Conservation (phyloP, 192 early-diverging fungal species). For the Linnemannia zychae region DNA sequence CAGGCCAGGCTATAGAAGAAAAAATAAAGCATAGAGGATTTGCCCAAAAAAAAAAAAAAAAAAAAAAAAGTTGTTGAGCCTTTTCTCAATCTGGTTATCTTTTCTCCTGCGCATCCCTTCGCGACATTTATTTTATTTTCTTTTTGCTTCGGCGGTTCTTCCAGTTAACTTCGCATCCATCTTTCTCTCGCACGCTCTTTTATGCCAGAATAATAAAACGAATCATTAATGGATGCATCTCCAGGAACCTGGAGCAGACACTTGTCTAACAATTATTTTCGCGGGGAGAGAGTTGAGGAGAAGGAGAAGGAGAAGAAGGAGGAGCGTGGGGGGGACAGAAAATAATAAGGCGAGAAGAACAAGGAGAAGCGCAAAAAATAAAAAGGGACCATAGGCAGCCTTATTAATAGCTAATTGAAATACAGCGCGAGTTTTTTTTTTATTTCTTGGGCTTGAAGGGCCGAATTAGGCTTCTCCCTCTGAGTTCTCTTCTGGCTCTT, state of each 20-base stretch:
- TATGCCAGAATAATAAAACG: not conserved
- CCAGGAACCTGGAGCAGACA: not conserved
- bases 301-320: not conserved
- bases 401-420: not conserved
- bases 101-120: not conserved
- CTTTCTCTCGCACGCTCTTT: not conserved
- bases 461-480: not conserved
- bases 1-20: not conserved
- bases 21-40: not conserved
- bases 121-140: not conserved
- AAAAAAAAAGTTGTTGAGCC: not conserved
- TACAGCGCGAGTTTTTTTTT: not conserved
- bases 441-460: too few relatives aligned
- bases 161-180: not conserved
- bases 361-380: not conserved
- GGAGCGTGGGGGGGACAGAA: not conserved
- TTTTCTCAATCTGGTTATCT: not conserved
- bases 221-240: too few relatives aligned
- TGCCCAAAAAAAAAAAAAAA: not conserved
- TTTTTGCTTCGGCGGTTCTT: not conserved
- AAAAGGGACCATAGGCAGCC: not conserved
- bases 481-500: not conserved
- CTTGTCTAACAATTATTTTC: not conserved
- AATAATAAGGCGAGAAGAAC: too few relatives aligned
- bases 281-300: not conserved